These are phyloP conservation scores for Chara braunii DNA, from an alignment of 139 green algal genomes.

Conservation along the genomic window DNA sequence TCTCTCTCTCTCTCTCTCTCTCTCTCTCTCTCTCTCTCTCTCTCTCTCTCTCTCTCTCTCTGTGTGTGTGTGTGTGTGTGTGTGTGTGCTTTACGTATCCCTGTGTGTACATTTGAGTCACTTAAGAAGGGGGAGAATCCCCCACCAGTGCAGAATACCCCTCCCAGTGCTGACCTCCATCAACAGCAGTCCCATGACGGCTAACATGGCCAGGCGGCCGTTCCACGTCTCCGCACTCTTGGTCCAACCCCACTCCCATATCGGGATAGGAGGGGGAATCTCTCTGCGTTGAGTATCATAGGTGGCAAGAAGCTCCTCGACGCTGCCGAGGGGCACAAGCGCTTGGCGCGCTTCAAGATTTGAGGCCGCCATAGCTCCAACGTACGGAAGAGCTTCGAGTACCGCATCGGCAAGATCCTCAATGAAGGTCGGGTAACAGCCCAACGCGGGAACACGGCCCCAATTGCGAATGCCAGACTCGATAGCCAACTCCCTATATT, in stretches of 20 bases:
- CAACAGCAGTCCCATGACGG: constrained; percentile 29
- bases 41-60: no score
- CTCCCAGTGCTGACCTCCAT: constrained; percentile 34
- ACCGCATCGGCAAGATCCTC: constrained; percentile 86
- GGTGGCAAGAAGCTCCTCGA: constrained; percentile 81
- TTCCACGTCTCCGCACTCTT: constrained; percentile 85
- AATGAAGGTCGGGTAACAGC: constrained; percentile 88
- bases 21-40: no score
- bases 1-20: no score
- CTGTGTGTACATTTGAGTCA: no score
- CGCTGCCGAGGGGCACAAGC: constrained; percentile 37
- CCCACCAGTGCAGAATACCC: constrained; percentile 35
- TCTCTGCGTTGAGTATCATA: constrained; percentile 83
- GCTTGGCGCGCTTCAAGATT: constrained; percentile 18
- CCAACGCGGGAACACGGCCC: constrained; percentile 91
- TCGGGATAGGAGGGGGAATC: constrained; percentile 68
- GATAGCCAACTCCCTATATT: constrained; percentile 82
- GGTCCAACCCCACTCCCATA: constrained; percentile 94
- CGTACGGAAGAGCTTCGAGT: constrained; percentile 87
- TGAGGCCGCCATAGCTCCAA: constrained; percentile 57
- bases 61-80: no score
- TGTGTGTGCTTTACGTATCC: no score
- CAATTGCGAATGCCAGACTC: constrained; percentile 76
- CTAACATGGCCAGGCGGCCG: constrained; percentile 56
- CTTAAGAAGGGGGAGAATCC: constrained; percentile 8